Conservation (phyloP, 352 stramenopile genomes). For the Globisporangium yorkense region DNA sequence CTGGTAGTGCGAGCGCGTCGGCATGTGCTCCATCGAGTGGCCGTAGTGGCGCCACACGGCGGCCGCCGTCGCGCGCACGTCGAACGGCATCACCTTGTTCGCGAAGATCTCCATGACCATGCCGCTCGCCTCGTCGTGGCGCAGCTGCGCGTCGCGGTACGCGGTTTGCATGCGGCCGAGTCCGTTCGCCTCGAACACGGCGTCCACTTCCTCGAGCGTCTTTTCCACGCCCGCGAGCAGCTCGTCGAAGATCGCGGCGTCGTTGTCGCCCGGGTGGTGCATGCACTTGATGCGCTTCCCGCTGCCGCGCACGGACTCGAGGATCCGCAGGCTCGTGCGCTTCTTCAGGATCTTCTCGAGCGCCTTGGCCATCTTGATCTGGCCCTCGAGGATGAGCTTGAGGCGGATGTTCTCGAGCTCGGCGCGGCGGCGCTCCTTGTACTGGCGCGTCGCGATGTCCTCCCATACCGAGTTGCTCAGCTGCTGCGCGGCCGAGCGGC, state of each 20-base stretch:
- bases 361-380: constrained; percentile 46
- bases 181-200: constrained; percentile 42
- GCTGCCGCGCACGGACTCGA: constrained; percentile 43
- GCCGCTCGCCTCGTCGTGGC: constrained; percentile 26
- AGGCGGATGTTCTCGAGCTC: constrained; percentile 57
- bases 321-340: constrained; percentile 35
- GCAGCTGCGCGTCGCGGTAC: constrained; percentile 42
- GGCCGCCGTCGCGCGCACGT: constrained; percentile 26
- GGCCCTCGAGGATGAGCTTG: constrained; percentile 39
- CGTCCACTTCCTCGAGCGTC: constrained; percentile 37
- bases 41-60: constrained; percentile 54
- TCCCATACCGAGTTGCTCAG: constrained; percentile 42
- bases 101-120: constrained; percentile 52
- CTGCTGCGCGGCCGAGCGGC: constrained; percentile 1
- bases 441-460: constrained; percentile 43
- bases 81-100: constrained; percentile 54
- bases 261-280: constrained; percentile 22
- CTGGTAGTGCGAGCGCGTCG: constrained; percentile 46
- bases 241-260: constrained; percentile 41
- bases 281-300: constrained; percentile 14
- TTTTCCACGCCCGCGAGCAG: constrained; percentile 35
- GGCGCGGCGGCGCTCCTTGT: constrained; percentile 36
- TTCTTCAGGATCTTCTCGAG: constrained; percentile 55
- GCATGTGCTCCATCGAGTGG: constrained; percentile 52
- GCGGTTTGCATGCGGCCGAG: constrained; percentile 43